Evolutionary conservation across 1,284 basidiomycete genomes (phyloP).

Genomic region (Microbotryum silenes-acaulis): DNA sequence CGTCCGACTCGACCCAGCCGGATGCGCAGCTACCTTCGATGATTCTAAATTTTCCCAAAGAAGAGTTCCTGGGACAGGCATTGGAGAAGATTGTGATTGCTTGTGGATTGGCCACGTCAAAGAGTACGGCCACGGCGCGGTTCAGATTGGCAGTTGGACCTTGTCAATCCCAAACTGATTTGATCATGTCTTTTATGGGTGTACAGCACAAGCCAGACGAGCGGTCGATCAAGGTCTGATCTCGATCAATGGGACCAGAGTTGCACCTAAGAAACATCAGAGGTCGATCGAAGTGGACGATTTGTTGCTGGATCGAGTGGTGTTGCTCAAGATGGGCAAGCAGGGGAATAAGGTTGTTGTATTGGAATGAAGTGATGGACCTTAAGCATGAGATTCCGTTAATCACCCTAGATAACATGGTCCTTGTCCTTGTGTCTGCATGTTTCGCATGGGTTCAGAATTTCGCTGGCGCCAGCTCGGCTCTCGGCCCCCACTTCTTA

Average conservation of each 20-base stretch:
- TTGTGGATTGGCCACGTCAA: conserved; percentile 22
- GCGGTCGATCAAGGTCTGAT: conserved; percentile 51
- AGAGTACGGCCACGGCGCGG: conserved; percentile 13
- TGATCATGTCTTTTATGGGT: conserved; percentile 1
- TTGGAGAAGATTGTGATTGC: conserved; percentile 17
- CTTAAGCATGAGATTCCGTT: background rate
- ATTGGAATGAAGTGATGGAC: conserved; percentile 15
- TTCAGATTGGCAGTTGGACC: background rate
- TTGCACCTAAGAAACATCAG: conserved; percentile 38
- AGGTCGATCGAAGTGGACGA: conserved; percentile 45
- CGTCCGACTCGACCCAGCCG: conserved; percentile 48
- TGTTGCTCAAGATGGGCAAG: conserved; percentile 66
- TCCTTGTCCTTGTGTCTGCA: too few species aligned
- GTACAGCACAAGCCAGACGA: conserved; percentile 50
- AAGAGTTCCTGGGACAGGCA: conserved; percentile 45
- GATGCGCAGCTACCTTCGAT: conserved; percentile 48
- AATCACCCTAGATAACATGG: too few species aligned
- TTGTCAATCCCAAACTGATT: background rate
- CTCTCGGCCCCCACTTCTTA: too few species aligned
- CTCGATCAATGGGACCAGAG: conserved; percentile 50
- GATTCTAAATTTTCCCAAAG: conserved; percentile 51
- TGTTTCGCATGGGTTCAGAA: too few species aligned
- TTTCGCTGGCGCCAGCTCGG: too few species aligned
- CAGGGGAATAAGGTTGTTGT: conserved; percentile 49
- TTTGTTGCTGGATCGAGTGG: conserved; percentile 57